Conservation (phyloP, 179 eudicot species). For the Patellifolia procumbens region DNA sequence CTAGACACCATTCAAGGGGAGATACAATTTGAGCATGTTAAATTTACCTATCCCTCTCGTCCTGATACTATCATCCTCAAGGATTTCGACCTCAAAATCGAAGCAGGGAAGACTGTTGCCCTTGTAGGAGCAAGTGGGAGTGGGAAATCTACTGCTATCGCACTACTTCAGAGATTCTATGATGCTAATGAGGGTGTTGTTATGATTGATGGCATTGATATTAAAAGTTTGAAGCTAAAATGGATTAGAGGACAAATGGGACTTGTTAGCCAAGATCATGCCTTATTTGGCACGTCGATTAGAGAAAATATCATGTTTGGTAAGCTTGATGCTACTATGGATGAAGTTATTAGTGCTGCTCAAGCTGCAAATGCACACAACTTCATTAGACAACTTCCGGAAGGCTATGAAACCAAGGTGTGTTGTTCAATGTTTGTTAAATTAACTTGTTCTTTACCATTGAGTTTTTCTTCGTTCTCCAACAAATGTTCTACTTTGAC, state of each 20-base stretch:
- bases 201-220: constrained; percentile 44
- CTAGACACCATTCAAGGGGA: constrained; percentile 35
- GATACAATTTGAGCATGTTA: constrained; percentile 35
- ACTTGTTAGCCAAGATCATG: constrained; percentile 52
- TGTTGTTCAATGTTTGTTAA: too few species aligned
- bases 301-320: constrained; percentile 47
- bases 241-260: constrained; percentile 53
- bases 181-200: constrained; percentile 44
- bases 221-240: constrained; percentile 34
- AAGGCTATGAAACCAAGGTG: constrained; percentile 40
- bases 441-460: too few species aligned
- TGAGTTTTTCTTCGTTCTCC: too few species aligned
- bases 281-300: constrained; percentile 44
- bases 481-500: too few species aligned
- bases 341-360: constrained; percentile 45
- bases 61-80: constrained; percentile 43
- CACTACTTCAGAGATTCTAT: constrained; percentile 44
- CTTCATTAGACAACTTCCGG: constrained; percentile 45
- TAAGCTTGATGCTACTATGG: constrained; percentile 46
- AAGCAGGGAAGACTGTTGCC: constrained; percentile 45
- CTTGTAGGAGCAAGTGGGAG: constrained; percentile 53
- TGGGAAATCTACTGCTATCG: constrained; percentile 48
- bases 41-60: constrained; percentile 43
- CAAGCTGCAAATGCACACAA: constrained; percentile 50
- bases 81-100: constrained; percentile 37